Percentiles rank a stretch among this genome's conserved stretches.
These are phyloP conservation scores for Phytophthora uliginosa DNA, from an alignment of 352 stramenopile species.

Conservation along the genomic window DNA sequence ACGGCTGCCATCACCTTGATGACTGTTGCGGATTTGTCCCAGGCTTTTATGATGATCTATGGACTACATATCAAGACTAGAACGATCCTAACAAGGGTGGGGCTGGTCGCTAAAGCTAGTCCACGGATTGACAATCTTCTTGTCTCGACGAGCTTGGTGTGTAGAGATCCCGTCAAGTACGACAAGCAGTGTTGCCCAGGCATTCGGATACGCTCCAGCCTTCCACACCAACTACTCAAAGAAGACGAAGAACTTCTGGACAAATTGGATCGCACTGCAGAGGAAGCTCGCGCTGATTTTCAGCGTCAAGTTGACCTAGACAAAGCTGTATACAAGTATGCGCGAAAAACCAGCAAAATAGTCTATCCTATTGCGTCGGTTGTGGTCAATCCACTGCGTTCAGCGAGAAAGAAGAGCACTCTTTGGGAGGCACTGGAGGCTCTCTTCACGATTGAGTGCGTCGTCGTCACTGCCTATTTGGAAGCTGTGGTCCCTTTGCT, in stretches of 20 bases:
- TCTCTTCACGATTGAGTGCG: not conserved
- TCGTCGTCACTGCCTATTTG: not conserved
- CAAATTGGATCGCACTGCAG: not conserved
- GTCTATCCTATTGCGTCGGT: not conserved
- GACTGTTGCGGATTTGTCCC: slow-evolving; percentile 18
- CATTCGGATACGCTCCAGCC: not conserved
- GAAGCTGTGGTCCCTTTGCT: not conserved
- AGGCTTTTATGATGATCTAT: slow-evolving; percentile 15
- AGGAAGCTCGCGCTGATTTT: not conserved
- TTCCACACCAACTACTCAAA: not conserved
- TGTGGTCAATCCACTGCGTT: not conserved
- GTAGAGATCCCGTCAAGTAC: not conserved
- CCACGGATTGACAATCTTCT: not conserved
- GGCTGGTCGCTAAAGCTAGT: not conserved
- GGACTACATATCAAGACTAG: not conserved
- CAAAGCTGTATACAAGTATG: not conserved
- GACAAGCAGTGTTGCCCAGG: not conserved
- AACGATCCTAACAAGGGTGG: not conserved
- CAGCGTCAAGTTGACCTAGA: not conserved
- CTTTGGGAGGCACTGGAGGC: not conserved
- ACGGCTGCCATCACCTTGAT: slow-evolving; percentile 3
- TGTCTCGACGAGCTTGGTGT: not conserved
- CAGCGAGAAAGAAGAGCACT: not conserved
- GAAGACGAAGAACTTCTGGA: not conserved
- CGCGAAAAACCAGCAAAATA: not conserved